These are phyloP conservation scores for Vitellaria paradoxa DNA, from an alignment of 179 eudicot species.

Conservation along the genomic window DNA sequence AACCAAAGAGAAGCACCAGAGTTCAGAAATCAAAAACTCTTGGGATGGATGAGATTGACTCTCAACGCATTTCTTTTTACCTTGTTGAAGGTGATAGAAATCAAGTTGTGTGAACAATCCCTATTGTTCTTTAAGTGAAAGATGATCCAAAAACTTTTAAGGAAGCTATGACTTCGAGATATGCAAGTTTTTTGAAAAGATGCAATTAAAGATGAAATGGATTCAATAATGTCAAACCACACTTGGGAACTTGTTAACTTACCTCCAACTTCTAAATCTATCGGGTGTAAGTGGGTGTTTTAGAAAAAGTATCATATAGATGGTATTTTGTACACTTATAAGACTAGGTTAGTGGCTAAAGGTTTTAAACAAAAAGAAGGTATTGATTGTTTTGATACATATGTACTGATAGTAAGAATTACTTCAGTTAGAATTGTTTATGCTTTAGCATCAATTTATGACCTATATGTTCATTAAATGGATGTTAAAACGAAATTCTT, in stretches of 20 bases:
- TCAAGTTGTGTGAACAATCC: background rate
- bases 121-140: background rate
- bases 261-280: background rate
- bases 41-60: background rate
- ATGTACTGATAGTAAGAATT: background rate
- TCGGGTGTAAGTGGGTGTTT: slow-evolving; percentile 7
- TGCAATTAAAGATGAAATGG: background rate
- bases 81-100: slow-evolving; percentile 1
- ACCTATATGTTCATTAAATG: background rate
- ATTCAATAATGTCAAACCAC: background rate
- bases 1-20: background rate
- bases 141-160: background rate
- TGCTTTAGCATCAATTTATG: background rate
- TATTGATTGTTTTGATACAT: background rate
- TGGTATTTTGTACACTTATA: background rate
- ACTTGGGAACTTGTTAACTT: background rate
- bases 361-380: slow-evolving; percentile 3
- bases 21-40: background rate
- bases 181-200: slow-evolving; percentile 3
- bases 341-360: background rate
- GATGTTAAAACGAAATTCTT: background rate
- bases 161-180: background rate
- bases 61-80: background rate
- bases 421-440: background rate
- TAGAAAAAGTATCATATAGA: background rate